These are phyloP conservation scores for Venustampulla echinocandica DNA, from an alignment of 495 filamentous ascomycete species.

Conservation along the genomic window DNA sequence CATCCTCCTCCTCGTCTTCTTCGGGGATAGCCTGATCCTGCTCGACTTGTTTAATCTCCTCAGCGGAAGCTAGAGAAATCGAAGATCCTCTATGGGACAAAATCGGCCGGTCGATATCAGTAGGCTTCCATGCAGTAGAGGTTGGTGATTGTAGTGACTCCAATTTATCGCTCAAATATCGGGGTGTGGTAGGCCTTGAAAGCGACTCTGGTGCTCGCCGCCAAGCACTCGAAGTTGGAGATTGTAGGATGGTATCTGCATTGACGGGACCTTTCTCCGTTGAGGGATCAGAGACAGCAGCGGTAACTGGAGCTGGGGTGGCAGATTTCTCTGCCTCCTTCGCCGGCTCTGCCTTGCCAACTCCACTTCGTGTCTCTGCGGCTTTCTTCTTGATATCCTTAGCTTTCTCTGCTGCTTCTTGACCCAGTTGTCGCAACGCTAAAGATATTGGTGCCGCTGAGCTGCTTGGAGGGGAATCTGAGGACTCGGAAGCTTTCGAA, in stretches of 20 bases:
- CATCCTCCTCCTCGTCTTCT: conserved; percentile 26
- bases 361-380: conserved; percentile 13
- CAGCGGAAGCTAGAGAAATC: conserved; percentile 20
- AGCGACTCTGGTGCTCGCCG: neutral
- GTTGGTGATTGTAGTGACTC: conserved; percentile 36
- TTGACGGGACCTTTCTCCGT: conserved; percentile 1
- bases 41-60: conserved; percentile 23
- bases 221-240: conserved; percentile 36
- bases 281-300: conserved; percentile 3
- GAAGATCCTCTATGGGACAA: conserved; percentile 20
- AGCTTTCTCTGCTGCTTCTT: conserved; percentile 61
- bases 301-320: conserved; percentile 8
- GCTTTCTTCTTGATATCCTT: conserved; percentile 34
- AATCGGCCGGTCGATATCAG: conserved; percentile 28
- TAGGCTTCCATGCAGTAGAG: conserved; percentile 36
- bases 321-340: conserved; percentile 18
- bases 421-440: conserved; percentile 55
- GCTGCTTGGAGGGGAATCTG: conserved; percentile 2
- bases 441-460: conserved; percentile 30
- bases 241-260: conserved; percentile 21
- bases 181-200: conserved; percentile 3
- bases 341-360: conserved; percentile 13
- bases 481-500: conserved; percentile 17
- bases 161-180: conserved; percentile 7
- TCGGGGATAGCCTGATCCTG: conserved; percentile 28